Base-by-base conservation (phyloP, 805 yeast species). In the Barnettozyma siamensis region DNA sequence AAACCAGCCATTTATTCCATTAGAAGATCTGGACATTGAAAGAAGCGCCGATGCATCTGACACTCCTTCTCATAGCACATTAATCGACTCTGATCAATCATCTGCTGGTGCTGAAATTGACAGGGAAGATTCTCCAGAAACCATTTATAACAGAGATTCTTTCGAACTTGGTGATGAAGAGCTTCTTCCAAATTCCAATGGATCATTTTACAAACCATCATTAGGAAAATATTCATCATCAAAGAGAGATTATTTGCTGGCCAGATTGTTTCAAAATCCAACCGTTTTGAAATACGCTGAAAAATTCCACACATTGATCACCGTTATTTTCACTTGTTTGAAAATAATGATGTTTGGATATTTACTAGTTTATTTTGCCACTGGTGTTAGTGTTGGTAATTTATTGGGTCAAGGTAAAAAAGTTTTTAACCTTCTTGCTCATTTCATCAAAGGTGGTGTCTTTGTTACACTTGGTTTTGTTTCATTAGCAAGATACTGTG, bases 381-480 rank as follows among this genome's bases (percentile, higher is more conserved):
- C 72, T 12, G 80, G 79, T 41, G 26, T 63, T 16, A 86, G 88
- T 7, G 80, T 83, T 6, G 83, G 85, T 33, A 75, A 73, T 40
- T 57, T 81, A 31, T 62, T 88, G 54, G 98, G 95, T 31, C 64
- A 75, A 61, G 89, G 78, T 4, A 57, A 53, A 11, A 67, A 68
- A 17, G 81, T 89, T 12, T 91, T 87, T 66, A 88, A 87, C 53
- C 62, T 91, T 39, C 70, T 91, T 43, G 99, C 99, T 2, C 99
- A 91, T 63, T 87, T 88, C 73, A 91, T 91, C 61, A 91, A 91
- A 63, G 99, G 99, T 45, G 93, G 91, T 20, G 93, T 91, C 3
- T 91, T 91, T 58, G 71, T 88, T 44, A 48, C 70, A 5, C 65
- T 84, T 31, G 99, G 99, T 17, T 46, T 89, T 7, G 58, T 88